These are phyloP conservation scores for Rhizophagus clarus DNA, from an alignment of 192 early-diverging fungal genomes.

Conservation along the genomic window DNA sequence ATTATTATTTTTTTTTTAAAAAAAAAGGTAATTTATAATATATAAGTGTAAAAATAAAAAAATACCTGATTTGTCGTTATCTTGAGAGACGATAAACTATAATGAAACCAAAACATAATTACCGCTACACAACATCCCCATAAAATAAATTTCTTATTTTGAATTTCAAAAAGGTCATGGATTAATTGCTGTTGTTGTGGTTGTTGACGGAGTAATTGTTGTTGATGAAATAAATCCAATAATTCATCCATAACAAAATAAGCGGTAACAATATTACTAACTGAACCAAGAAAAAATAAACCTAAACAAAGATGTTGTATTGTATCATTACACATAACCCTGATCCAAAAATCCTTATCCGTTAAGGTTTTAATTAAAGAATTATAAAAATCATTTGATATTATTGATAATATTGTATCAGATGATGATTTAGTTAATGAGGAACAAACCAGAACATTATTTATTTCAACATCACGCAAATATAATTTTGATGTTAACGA, in stretches of 20 bases:
- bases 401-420: constrained; percentile 35
- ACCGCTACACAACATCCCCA: constrained; percentile 46
- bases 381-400: not conserved
- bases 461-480: not conserved
- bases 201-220: not conserved
- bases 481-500: constrained; percentile 32
- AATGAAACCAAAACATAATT: constrained; percentile 58
- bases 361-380: not conserved
- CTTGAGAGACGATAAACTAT: constrained; percentile 55
- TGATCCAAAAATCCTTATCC: constrained; percentile 39
- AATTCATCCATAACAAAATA: constrained; percentile 57
- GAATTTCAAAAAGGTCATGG: constrained; percentile 32
- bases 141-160: constrained; percentile 47
- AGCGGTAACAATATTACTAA: constrained; percentile 54
- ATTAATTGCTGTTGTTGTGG: not conserved
- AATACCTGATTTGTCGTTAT: constrained; percentile 37
- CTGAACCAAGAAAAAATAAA: constrained; percentile 58
- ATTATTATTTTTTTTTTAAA: not conserved
- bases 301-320: constrained; percentile 59
- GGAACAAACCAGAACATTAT: constrained; percentile 6
- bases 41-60: not conserved
- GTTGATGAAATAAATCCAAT: constrained; percentile 48
- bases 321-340: constrained; percentile 42
- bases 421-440: constrained; percentile 18
- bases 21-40: not conserved